Percentiles rank a stretch among this genome's conserved stretches.
phyloP scores from a whole-genome alignment of 331 rosid genomes.

The Quercus tomentella region DNA sequence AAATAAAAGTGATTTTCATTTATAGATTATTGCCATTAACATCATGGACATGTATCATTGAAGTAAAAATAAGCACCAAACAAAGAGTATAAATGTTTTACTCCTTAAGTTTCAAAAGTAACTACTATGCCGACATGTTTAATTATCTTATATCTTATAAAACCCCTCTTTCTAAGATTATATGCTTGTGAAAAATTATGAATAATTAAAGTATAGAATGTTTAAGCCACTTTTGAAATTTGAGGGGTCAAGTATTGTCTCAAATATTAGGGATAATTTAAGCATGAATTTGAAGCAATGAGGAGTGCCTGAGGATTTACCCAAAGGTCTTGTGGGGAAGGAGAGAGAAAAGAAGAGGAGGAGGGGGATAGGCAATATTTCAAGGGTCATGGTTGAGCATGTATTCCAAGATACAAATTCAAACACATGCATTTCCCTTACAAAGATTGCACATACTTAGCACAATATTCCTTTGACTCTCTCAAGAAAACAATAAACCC shows the following conservation, averaged over 20 bases:
- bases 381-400: conserved; percentile 1
- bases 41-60: background rate
- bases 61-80: background rate
- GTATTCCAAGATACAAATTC: background rate
- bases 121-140: background rate
- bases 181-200: background rate
- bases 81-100: background rate
- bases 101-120: background rate
- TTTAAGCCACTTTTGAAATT: conserved; percentile 2
- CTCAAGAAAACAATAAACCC: no score
- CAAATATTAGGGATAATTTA: background rate
- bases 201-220: background rate
- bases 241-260: background rate
- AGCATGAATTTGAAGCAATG: background rate
- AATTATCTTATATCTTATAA: background rate
- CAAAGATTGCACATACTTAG: background rate
- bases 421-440: conserved; percentile 3
- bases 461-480: background rate
- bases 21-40: background rate
- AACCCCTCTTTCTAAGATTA: background rate
- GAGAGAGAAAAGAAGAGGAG: background rate
- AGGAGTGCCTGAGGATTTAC: background rate
- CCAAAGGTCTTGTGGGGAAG: background rate
- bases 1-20: background rate
- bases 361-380: conserved; percentile 2